A percentile compares a stretch with the other conserved stretches of the same genome.
Conservation (phyloP, 257 asterid genomes). For the Solanum clarkiae region DNA sequence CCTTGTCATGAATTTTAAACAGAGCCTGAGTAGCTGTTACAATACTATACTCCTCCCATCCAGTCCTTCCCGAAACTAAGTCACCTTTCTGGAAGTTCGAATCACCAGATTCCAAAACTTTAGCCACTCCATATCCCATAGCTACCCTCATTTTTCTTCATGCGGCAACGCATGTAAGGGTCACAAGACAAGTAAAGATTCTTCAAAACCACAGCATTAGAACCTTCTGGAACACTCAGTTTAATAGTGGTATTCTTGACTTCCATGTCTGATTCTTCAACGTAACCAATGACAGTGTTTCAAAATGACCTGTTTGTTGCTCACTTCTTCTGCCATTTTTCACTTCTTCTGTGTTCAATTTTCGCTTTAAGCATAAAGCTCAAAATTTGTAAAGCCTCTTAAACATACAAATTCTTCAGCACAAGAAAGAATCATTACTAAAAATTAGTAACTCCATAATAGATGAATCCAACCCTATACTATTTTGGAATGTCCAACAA, state of each 20-base stretch:
- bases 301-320: conserved; percentile 19
- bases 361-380: neutral
- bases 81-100: neutral
- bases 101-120: neutral
- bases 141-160: neutral
- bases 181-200: conserved; percentile 41
- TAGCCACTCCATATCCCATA: neutral
- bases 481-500: no score
- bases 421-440: neutral
- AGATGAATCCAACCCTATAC: neutral
- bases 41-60: neutral
- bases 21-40: neutral
- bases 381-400: neutral
- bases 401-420: neutral
- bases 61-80: neutral
- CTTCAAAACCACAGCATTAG: conserved; percentile 27
- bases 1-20: neutral
- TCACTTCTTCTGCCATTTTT: conserved; percentile 12
- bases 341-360: neutral
- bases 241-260: neutral
- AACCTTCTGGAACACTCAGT: conserved; percentile 19
- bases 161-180: conserved; percentile 26
- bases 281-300: conserved; percentile 18
- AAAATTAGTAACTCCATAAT: neutral
- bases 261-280: conserved; percentile 20